phyloP scores from a whole-genome alignment of 371 early-diverging fungal genomes.

The Rhizopus stolonifer region DNA sequence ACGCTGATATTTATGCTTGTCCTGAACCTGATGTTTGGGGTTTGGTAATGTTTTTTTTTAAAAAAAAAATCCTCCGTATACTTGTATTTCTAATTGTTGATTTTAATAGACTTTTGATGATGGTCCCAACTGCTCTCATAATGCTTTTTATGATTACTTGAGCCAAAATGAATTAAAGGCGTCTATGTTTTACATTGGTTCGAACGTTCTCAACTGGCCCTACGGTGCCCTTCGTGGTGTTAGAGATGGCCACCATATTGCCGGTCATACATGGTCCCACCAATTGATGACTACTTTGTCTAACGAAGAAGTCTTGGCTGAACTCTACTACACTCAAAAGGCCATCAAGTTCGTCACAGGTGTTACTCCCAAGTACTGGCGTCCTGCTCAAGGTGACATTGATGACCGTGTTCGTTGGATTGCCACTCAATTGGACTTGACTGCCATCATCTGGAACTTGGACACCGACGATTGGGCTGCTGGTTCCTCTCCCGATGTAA shows the following conservation, averaged over 20 bases:
- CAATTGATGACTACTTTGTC: constrained; percentile 51
- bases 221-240: constrained; percentile 49
- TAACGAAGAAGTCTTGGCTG: constrained; percentile 55
- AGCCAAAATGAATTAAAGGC: constrained; percentile 36
- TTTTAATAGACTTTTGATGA: constrained; percentile 44
- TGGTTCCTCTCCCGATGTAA: constrained; percentile 21
- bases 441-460: constrained; percentile 43
- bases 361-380: constrained; percentile 51
- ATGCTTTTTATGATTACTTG: constrained; percentile 44
- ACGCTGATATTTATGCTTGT: constrained; percentile 38
- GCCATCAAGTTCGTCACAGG: constrained; percentile 53
- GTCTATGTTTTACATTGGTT: constrained; percentile 52
- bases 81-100: not conserved
- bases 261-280: constrained; percentile 60
- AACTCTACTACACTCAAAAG: constrained; percentile 52
- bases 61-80: not conserved
- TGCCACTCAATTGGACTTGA: constrained; percentile 42
- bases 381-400: constrained; percentile 49
- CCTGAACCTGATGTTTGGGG: constrained; percentile 48
- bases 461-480: constrained; percentile 47
- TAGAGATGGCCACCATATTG: constrained; percentile 49
- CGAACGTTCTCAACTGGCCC: constrained; percentile 45
- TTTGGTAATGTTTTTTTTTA: constrained; percentile 29
- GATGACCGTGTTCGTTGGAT: constrained; percentile 55
- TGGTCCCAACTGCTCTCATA: constrained; percentile 48